Percentiles rank a stretch among this genome's conserved stretches.
These are phyloP conservation scores for Aspergillus ibericus DNA, from an alignment of 2,329 filamentous ascomycete genomes.

Conservation along the genomic window DNA sequence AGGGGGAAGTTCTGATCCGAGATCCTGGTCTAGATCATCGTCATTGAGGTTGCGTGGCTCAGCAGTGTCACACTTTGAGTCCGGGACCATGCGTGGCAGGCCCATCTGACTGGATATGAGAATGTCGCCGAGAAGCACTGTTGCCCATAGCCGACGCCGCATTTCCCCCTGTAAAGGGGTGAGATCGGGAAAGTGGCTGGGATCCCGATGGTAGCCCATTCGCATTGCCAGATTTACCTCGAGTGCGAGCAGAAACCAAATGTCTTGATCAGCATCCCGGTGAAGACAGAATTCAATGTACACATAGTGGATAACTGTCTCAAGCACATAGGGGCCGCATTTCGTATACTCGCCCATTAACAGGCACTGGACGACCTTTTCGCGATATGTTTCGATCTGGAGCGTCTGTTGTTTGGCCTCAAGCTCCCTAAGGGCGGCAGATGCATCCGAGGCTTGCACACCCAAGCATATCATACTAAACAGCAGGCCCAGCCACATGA, in stretches of 20 bases:
- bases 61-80: conserved; percentile 58
- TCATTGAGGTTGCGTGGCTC: conserved; percentile 60
- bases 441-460: conserved; percentile 9
- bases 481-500: conserved; percentile 48
- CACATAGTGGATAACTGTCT: conserved; percentile 57
- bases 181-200: conserved; percentile 52
- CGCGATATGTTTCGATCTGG: conserved; percentile 22
- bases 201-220: conserved; percentile 61
- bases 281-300: conserved; percentile 55
- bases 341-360: conserved; percentile 56
- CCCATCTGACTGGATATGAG: conserved; percentile 63
- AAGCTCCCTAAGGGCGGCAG: conserved; percentile 3
- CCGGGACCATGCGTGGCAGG: conserved; percentile 60
- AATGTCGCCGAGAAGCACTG: conserved; percentile 55
- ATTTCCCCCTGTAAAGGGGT: conserved; percentile 57
- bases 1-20: conserved; percentile 48
- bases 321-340: conserved; percentile 54
- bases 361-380: conserved; percentile 53
- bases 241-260: conserved; percentile 54
- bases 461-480: conserved; percentile 42
- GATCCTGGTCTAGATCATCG: conserved; percentile 56
- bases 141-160: conserved; percentile 42
- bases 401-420: conserved; percentile 3
- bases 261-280: conserved; percentile 55
- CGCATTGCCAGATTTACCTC: conserved; percentile 59